phyloP scores from a whole-genome alignment of 768 basidiomycete genomes.

The Pulveroboletus sp. region DNA sequence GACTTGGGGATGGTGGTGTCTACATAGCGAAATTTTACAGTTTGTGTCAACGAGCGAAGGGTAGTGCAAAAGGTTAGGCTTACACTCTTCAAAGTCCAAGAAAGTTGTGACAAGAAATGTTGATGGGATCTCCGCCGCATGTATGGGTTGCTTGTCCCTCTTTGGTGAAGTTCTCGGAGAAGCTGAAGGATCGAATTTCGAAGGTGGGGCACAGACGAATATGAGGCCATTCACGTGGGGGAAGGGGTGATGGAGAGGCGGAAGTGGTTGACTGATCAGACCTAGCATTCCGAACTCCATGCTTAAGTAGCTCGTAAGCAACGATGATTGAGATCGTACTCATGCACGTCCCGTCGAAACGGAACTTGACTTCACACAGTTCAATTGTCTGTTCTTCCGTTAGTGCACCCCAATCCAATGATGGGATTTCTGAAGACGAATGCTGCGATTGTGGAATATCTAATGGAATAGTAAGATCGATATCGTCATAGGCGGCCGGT shows the following conservation, averaged over 20 bases:
- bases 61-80: slow-evolving; percentile 15
- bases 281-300: slow-evolving; percentile 26
- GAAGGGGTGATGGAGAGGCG: slow-evolving; percentile 38
- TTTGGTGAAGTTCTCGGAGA: slow-evolving; percentile 25
- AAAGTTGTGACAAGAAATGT: slow-evolving; percentile 50
- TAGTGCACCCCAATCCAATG: slow-evolving; percentile 47
- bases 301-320: slow-evolving; percentile 2
- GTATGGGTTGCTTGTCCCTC: slow-evolving; percentile 22
- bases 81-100: slow-evolving; percentile 62
- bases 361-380: slow-evolving; percentile 53
- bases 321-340: slow-evolving; percentile 32
- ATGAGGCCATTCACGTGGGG: slow-evolving; percentile 39
- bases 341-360: slow-evolving; percentile 41
- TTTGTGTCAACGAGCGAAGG: neutral
- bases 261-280: slow-evolving; percentile 40
- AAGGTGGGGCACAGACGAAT: slow-evolving; percentile 42
- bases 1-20: slow-evolving; percentile 37
- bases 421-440: slow-evolving; percentile 13
- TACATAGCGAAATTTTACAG: slow-evolving; percentile 36
- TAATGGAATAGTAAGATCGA: slow-evolving; percentile 37
- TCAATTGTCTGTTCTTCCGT: slow-evolving; percentile 59
- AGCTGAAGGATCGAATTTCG: slow-evolving; percentile 21
- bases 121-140: slow-evolving; percentile 26
- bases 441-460: slow-evolving; percentile 19
- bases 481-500: slow-evolving; percentile 29